Percentiles rank a stretch among this genome's conserved stretches.
Conservation (phyloP, 179 eudicot species). For the Silene noctiflora region DNA sequence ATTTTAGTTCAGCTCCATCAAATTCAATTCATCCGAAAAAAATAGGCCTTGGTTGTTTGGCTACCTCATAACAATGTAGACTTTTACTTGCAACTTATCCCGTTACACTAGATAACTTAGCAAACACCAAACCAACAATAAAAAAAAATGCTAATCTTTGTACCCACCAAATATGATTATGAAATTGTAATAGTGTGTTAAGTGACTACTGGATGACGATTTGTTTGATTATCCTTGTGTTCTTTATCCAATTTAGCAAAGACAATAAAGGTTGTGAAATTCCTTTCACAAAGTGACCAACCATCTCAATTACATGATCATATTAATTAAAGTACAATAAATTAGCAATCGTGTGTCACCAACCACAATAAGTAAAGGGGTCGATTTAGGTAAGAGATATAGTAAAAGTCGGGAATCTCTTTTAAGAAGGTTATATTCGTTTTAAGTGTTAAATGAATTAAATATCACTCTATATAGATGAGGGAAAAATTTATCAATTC, state of each 20-base stretch:
- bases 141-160: neutral
- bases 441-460: too few relatives aligned
- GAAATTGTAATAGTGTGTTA: neutral
- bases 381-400: neutral
- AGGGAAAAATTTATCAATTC: too few relatives aligned
- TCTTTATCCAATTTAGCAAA: neutral
- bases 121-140: neutral
- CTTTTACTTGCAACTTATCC: neutral
- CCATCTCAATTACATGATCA: neutral
- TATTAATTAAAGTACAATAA: neutral
- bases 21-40: too few relatives aligned
- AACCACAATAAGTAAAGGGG: neutral
- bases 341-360: conserved; percentile 12
- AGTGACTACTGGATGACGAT: conserved; percentile 5
- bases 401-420: too few relatives aligned
- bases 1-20: too few relatives aligned
- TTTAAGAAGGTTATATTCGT: too few relatives aligned
- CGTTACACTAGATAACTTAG: neutral
- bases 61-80: neutral
- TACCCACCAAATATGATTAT: conserved; percentile 12
- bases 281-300: conserved; percentile 16
- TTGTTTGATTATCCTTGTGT: neutral
- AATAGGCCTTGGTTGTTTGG: too few relatives aligned
- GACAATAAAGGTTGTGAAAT: conserved; percentile 1
- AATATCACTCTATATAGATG: too few relatives aligned